Base-by-base conservation (phyloP, 2,329 filamentous ascomycete genomes). In the Trichophyton verrucosum region DNA sequence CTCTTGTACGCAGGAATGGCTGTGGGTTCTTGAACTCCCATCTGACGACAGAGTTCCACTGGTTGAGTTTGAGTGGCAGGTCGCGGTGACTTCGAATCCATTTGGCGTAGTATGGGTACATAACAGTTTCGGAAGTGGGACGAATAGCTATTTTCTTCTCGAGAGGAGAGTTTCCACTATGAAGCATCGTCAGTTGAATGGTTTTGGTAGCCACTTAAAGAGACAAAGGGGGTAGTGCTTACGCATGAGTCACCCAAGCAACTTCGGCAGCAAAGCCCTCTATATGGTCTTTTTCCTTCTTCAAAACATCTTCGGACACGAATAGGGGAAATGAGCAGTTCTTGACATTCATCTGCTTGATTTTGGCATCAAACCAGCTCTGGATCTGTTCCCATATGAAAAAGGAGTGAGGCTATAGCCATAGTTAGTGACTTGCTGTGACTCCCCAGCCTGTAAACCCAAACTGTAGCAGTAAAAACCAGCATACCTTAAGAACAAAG, bases 251-350 rank as follows among this genome's bases (percentile, higher is more conserved):
- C 59, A 80, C 77, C 77, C 77, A 79, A 57, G 77, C 77, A 57
- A 80, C 77, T 64, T 79, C 77, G 51, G 94, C 91, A 59, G 94
- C 94, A 74, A 99, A 99, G n/a, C 94, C 94, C 75, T 99, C 92
- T 64, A 99, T 88, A 74, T 99, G 94, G 70, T 94, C 89, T 82
- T 96, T 96, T 76, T 96, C 91, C 73, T 81, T 77, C 72, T 86
- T 80, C 65, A 99, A 78, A 46, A 95, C 95, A 76, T 95, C 95
- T 71, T 89, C 81, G 17, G 90, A 95, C 66, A 99, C 84, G 77
- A 96, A 99, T 74, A 99, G 87, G 63, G 94, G 94, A 76, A 99
- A 99, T 74, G 90, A 96, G 72, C 89, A 88, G 79, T 99, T 95
- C 75, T 94, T 89, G 61, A 97, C 92, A 61, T 90, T 91, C 80